Conservation (phyloP, 495 filamentous ascomycete genomes). For the Xylaria sp. region DNA sequence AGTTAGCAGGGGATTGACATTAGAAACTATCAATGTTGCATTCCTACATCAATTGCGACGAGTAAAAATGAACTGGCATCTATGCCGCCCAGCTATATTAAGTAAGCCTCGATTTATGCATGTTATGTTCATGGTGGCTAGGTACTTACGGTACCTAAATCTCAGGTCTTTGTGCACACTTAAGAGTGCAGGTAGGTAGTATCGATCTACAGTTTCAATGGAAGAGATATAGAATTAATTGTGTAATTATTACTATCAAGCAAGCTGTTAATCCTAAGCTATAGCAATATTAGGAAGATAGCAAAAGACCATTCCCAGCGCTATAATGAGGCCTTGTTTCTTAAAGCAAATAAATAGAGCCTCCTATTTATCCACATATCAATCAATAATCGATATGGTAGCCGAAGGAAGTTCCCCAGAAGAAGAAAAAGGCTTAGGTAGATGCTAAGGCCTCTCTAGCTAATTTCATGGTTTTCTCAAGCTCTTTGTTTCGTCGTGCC, state of each 20-base stretch:
- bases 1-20: neutral
- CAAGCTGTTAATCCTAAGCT: neutral
- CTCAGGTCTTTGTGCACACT: neutral
- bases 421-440: neutral
- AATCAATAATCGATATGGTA: neutral
- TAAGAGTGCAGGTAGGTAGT: neutral
- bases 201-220: neutral
- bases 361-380: neutral
- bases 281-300: neutral
- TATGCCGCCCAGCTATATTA: neutral
- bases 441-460: neutral
- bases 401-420: neutral
- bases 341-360: neutral
- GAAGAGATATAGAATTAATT: neutral
- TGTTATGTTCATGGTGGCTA: neutral
- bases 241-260: neutral
- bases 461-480: constrained; percentile 7
- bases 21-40: neutral
- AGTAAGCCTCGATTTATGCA: constrained; percentile 17
- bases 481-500: constrained; percentile 1
- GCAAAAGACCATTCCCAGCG: neutral
- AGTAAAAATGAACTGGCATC: neutral
- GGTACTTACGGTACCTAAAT: neutral
- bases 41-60: neutral
- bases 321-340: neutral